Conservation (phyloP, 2,329 filamentous ascomycete genomes). For the Colletotrichum falcatum region DNA sequence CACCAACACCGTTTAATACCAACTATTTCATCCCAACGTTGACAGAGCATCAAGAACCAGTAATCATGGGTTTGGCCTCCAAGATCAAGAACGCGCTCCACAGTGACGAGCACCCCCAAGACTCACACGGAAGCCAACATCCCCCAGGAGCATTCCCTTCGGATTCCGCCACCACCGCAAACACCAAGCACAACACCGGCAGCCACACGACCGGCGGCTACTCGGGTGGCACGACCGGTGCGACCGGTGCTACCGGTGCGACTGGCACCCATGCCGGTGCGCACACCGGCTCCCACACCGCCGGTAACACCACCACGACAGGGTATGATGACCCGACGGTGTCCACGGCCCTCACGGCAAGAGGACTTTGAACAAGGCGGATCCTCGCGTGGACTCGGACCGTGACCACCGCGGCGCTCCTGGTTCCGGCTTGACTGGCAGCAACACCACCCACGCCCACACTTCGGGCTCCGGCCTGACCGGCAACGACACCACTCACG, state of each 20-base stretch:
- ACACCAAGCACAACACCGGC: slow-evolving; percentile 31
- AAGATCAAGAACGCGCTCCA: slow-evolving; percentile 42
- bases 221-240: slow-evolving; percentile 17
- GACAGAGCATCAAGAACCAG: neutral
- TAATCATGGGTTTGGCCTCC: slow-evolving; percentile 41
- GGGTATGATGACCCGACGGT: slow-evolving; percentile 37
- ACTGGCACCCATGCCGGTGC: slow-evolving; percentile 19
- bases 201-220: slow-evolving; percentile 14
- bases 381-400: slow-evolving; percentile 62
- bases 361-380: slow-evolving; percentile 57
- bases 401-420: slow-evolving; percentile 47
- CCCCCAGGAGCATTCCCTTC: slow-evolving; percentile 38
- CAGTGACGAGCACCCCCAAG: slow-evolving; percentile 19
- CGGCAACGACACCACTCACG: slow-evolving; percentile 49
- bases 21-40: neutral
- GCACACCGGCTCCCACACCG: slow-evolving; percentile 7
- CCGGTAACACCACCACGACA: slow-evolving; percentile 21
- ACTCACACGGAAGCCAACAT: slow-evolving; percentile 25
- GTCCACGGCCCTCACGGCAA: slow-evolving; percentile 52
- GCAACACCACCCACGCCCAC: slow-evolving; percentile 7
- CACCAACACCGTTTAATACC: neutral
- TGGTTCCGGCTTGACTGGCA: slow-evolving; percentile 12
- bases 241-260: slow-evolving; percentile 19
- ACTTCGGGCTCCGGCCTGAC: slow-evolving; percentile 18
- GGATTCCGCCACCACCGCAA: slow-evolving; percentile 10